A percentile compares a stretch with the other conserved stretches of the same genome.
phyloP scores from a whole-genome alignment of 768 basidiomycete species.

The Leucocoprinus birnbaumii region DNA sequence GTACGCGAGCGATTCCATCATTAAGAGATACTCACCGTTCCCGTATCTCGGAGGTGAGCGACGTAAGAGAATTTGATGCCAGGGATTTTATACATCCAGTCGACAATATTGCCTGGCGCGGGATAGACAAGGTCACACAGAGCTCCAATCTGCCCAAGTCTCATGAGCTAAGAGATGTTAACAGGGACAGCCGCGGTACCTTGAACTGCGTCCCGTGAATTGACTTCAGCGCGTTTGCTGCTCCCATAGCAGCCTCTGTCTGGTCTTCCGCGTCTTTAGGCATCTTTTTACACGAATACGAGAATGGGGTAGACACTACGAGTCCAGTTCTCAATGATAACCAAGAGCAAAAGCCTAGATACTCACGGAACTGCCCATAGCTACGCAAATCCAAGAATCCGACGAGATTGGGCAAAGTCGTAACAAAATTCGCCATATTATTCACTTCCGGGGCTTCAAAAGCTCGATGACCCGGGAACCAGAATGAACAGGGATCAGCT shows the following conservation, averaged over 20 bases:
- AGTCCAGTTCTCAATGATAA: not conserved
- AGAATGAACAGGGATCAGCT: slow-evolving; percentile 64
- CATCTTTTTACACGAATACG: slow-evolving; percentile 59
- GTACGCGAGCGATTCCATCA: slow-evolving; percentile 3
- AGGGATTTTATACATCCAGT: slow-evolving; percentile 32
- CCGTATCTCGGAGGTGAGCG: slow-evolving; percentile 31
- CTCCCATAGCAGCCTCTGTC: slow-evolving; percentile 68
- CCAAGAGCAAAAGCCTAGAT: not conserved
- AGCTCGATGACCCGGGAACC: slow-evolving; percentile 70
- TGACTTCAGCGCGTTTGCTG: slow-evolving; percentile 50
- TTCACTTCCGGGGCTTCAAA: slow-evolving; percentile 79
- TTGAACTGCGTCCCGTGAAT: slow-evolving; percentile 57
- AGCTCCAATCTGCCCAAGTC: slow-evolving; percentile 18
- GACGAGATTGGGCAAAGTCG: slow-evolving; percentile 46
- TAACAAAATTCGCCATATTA: slow-evolving; percentile 69
- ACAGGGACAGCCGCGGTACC: slow-evolving; percentile 22
- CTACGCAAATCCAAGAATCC: slow-evolving; percentile 76
- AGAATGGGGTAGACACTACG: slow-evolving; percentile 75
- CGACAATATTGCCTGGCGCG: slow-evolving; percentile 33
- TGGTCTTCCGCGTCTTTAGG: slow-evolving; percentile 76
- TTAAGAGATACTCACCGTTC: slow-evolving; percentile 25
- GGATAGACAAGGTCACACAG: slow-evolving; percentile 29
- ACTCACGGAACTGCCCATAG: slow-evolving; percentile 81
- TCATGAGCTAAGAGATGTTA: not conserved
- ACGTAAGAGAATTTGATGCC: slow-evolving; percentile 32